Percentiles rank a stretch among this genome's conserved stretches.
Evolutionary conservation across 2,329 filamentous ascomycete genomes (phyloP).

Genomic region (Parafenestella ontariensis): DNA sequence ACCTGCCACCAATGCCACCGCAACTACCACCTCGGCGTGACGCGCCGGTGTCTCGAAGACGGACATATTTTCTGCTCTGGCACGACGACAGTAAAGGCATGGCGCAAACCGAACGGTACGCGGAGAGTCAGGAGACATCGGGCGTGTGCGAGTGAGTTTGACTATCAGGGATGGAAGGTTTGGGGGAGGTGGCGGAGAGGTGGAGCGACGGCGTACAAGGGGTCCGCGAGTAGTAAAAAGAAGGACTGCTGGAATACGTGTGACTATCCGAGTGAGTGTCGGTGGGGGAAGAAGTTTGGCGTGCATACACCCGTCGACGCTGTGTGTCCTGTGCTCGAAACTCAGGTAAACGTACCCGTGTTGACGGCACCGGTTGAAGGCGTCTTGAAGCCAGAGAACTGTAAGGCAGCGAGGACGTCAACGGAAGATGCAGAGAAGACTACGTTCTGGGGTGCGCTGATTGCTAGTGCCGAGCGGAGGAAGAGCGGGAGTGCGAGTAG

Average conservation of each 20-base stretch:
- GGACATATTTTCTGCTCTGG: slow-evolving; percentile 63
- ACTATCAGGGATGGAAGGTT: slow-evolving; percentile 60
- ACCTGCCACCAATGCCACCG: slow-evolving; percentile 60
- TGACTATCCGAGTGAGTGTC: slow-evolving; percentile 57
- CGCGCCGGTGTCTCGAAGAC: slow-evolving; percentile 61
- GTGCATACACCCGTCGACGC: slow-evolving; percentile 30
- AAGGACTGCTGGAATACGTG: slow-evolving; percentile 55
- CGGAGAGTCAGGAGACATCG: slow-evolving; percentile 38
- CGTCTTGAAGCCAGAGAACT: background rate
- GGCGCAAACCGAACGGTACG: slow-evolving; percentile 23
- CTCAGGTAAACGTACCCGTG: slow-evolving; percentile 2
- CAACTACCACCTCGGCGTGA: slow-evolving; percentile 57
- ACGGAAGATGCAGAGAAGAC: slow-evolving; percentile 17
- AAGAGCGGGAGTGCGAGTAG: slow-evolving; percentile 10
- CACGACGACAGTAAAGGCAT: slow-evolving; percentile 47
- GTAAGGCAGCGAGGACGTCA: slow-evolving; percentile 14
- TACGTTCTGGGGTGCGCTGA: slow-evolving; percentile 34
- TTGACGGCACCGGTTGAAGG: background rate
- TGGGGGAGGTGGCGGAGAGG: slow-evolving; percentile 54
- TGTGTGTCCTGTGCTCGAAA: slow-evolving; percentile 18
- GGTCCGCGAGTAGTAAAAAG: background rate
- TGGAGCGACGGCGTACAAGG: background rate
- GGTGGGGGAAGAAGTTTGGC: slow-evolving; percentile 44
- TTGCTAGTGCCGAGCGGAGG: slow-evolving; percentile 35
- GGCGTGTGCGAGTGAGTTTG: slow-evolving; percentile 60